Evolutionary conservation across 768 basidiomycete genomes (phyloP), one percentile per base, ranked within the genome.

Genomic region (Tephrocybe sp.): DNA sequence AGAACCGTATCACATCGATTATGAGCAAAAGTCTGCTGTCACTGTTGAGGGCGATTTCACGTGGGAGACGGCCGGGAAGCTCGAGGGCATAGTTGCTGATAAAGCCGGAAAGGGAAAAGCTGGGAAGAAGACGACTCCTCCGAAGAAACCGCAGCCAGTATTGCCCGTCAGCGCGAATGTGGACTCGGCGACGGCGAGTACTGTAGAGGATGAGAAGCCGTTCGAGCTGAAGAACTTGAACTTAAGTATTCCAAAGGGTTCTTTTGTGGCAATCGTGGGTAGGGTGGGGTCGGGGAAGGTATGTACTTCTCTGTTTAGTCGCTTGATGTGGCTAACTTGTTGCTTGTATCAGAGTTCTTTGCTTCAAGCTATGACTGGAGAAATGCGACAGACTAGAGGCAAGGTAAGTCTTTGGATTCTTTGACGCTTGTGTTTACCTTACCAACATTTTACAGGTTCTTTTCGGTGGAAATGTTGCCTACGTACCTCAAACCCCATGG

Each of bases 271-370:
- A 1, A 80, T 90, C 22, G 83, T 90, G 19, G 89, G 89, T 9
- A 74, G 79, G 12, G 84, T 90, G 25, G 88, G 88, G 0, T 81
- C 80, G 35, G 89, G 89, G 24, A 89, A 89, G 71, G 77, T 82
- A 27, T 9, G 6, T 41, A 21, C 24, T 9, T 35, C 3, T 45
- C 22, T 9, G 16, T 21, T 9, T 4, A 18, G 25, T 36, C 28
- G 28, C 28, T n/a, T n/a, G 28, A 30, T 16, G 34, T 11, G 16
- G 34, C 34, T 35, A 5, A 5, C 16, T 15, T 35, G n/a, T 35
- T 16, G 34, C 16, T 16, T 34, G 32, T 9, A 37, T 37, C 15
- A 84, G 83, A 84, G 76, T 49, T 80, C 77, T 1, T 57, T 83
- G 19, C 63, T 84, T 1, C 77, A 81, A 55, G 76, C 77, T 0